phyloP scores from a whole-genome alignment of 1,284 basidiomycete genomes.

The Ustilago sp. region DNA sequence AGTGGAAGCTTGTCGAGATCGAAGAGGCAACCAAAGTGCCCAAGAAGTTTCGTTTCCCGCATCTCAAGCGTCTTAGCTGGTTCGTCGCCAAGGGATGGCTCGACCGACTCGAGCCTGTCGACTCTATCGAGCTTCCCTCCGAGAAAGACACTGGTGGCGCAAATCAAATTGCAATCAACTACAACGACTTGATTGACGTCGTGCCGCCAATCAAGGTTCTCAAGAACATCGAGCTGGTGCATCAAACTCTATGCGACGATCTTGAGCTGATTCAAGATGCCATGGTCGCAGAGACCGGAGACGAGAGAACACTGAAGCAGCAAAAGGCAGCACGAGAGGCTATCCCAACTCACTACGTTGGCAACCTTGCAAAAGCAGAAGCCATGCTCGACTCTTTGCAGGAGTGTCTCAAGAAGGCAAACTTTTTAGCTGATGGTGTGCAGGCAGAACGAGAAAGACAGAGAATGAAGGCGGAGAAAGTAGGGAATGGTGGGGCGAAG shows the following conservation, averaged over 20 bases:
- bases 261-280: constrained; percentile 45
- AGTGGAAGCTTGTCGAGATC: constrained; percentile 87
- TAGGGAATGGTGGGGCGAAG: background rate
- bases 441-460: constrained; percentile 9
- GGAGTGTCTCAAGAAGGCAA: constrained; percentile 28
- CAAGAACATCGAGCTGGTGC: constrained; percentile 29
- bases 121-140: background rate
- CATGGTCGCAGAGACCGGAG: constrained; percentile 26
- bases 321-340: constrained; percentile 44
- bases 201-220: constrained; percentile 31
- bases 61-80: constrained; percentile 70
- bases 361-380: constrained; percentile 29
- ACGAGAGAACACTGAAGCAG: constrained; percentile 41
- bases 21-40: constrained; percentile 93
- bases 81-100: constrained; percentile 65
- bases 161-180: background rate
- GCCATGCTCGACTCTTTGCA: constrained; percentile 25
- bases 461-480: constrained; percentile 1
- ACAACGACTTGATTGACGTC: constrained; percentile 9
- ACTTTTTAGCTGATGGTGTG: constrained; percentile 10
- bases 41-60: constrained; percentile 91
- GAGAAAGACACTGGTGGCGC: background rate
- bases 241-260: constrained; percentile 36
- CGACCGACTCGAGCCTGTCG: constrained; percentile 31
- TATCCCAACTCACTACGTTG: constrained; percentile 39